Conservation (phyloP, 306 rosid genomes). For the Gleditsia sinensis region DNA sequence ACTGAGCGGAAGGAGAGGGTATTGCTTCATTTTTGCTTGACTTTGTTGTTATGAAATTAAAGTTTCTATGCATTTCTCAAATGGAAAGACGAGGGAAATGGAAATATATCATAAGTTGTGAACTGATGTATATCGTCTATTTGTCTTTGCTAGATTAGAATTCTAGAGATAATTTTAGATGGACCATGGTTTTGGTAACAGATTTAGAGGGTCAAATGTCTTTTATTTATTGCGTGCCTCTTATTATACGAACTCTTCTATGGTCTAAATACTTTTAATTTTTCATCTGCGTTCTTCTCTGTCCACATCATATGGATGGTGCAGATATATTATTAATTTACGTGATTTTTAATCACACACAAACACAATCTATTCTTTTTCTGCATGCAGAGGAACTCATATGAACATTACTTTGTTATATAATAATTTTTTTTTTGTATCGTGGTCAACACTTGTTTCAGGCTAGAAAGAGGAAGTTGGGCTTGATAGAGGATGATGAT, state of each 20-base stretch:
- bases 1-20: constrained; percentile 96
- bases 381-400: background rate
- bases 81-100: background rate
- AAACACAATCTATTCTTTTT: background rate
- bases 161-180: background rate
- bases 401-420: background rate
- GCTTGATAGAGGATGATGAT: constrained; percentile 67
- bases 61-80: background rate
- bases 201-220: background rate
- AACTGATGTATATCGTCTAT: background rate
- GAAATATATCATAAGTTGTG: background rate
- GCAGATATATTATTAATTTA: background rate
- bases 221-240: background rate
- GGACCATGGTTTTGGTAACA: background rate
- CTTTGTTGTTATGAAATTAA: background rate
- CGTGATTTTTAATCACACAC: background rate
- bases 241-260: background rate
- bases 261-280: background rate
- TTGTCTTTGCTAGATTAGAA: background rate
- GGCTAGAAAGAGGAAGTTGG: constrained; percentile 91
- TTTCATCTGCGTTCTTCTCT: background rate
- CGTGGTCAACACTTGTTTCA: constrained; percentile 34
- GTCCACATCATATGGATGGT: background rate
- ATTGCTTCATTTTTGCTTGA: constrained; percentile 4
- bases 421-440: background rate